Evolutionary conservation across 345 rosid species (phyloP), one percentile per base, ranked within the genome.

Genomic region (Euphorbia pulcherrima): DNA sequence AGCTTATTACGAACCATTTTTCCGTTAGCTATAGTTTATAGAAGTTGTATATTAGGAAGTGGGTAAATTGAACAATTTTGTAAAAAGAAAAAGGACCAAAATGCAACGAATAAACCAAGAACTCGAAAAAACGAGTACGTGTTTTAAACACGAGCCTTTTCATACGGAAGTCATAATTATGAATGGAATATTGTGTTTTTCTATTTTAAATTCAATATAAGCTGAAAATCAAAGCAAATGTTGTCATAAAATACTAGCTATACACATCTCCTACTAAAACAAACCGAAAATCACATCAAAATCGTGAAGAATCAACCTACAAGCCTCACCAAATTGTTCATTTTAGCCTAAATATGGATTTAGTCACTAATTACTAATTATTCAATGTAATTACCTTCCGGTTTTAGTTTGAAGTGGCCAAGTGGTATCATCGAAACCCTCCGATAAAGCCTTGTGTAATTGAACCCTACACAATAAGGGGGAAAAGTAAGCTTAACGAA

Each of bases 361-460:
- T n/a, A n/a, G n/a, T n/a, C n/a, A n/a, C n/a, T n/a, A n/a, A n/a
- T n/a, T n/a, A n/a, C n/a, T 13, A 52, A 54, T 21, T 10, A 41
- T 18, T 23, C 35, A 59, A 28, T 35, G 8, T 3, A 54, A 27
- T 67, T 76, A 90, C 97, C 93, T 90, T 62, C 95, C 97, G 59
- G 90, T 83, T 86, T 83, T 88, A 39, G 90, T 79, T 81, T 86
- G 88, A 28, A 94, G 79, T 23, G 94, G 78, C 97, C 96, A 94
- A 48, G 86, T 46, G 47, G 79, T 74, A 69, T 94, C 96, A 54
- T 94, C 96, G 50, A 39, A 90, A 17, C 97, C 97, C 61, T 87
- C 81, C 13, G 90, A 73, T 59, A 94, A 83, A 83, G 78, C 92
- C 81, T 88, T 90, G 0, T 77, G 83, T 81, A 94, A 82, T 66